Evolutionary conservation across 2,329 filamentous ascomycete genomes (phyloP), one percentile per base, ranked within the genome.

Genomic region (Fusarium sp.): DNA sequence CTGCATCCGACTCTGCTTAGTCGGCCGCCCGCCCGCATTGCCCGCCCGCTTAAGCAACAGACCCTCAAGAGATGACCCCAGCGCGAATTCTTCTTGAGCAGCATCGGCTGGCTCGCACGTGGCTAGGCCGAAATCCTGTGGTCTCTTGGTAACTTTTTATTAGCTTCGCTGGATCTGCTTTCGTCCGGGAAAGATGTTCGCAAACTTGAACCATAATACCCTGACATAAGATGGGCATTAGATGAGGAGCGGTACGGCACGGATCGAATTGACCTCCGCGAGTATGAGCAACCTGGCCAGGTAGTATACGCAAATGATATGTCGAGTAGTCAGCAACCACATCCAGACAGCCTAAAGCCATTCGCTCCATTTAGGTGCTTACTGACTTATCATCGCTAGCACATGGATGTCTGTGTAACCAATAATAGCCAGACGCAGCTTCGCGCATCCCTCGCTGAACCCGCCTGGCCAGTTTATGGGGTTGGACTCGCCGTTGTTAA

Each of bases 21-120:
- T 63, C 66, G 67, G 67, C 67, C 67, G 67, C 69, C 71, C 69
- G 69, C 70, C 66, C 60, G 71, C 60, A 62, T 53, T 68, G 46
- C 23, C 53, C 53, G 52, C 66, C 57, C 63, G 52, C 62, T 47
- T 41, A 42, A 46, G 16, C 26, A 53, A 43, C 31, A 58, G 38
- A 42, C 58, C 48, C 37, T 35, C 42, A 46, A 50, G 57, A 61
- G 39, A n/a, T n/a, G n/a, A 23, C 26, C 28, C 26, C 18, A 21
- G 28, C 28, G 41, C 38, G 26, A 31, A 35, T 16, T 24, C 41
- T 46, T 46, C 33, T 65, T 53, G 43, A 48, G 59, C 48, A 29
- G 31, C 39, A 48, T 60, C 35, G 53, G n/a, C 35, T 60, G 41
- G 38, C 39, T 50, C 49, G 49, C 33, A 43, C 52, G 44, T 55